Evolutionary conservation across 2,329 filamentous ascomycete genomes (phyloP).

Genomic region (Alternaria brassicicola): DNA sequence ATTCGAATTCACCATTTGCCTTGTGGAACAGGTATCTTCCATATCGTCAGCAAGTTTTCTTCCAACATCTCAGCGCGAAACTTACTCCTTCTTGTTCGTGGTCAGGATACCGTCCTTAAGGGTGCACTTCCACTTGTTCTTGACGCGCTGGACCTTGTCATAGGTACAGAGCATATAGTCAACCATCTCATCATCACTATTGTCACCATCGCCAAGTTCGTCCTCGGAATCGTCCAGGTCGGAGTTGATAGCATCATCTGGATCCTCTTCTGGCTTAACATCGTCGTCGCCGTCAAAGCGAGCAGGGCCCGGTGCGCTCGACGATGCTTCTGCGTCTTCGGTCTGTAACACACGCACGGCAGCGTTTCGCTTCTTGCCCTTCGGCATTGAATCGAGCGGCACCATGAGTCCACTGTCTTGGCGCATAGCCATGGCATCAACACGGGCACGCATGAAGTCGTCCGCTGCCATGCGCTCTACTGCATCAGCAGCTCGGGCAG

Average conservation of each 20-base stretch:
- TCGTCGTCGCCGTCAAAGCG: conserved; percentile 64
- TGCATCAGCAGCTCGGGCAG: conserved; percentile 63
- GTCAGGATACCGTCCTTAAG: conserved; percentile 96
- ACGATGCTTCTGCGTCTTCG: conserved; percentile 56
- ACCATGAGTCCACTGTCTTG: conserved; percentile 82
- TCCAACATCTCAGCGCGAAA: conserved; percentile 18
- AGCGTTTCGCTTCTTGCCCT: conserved; percentile 50
- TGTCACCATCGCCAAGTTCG: conserved; percentile 77
- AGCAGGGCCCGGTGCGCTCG: conserved; percentile 40
- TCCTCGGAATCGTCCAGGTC: conserved; percentile 96
- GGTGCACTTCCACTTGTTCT: conserved; percentile 97
- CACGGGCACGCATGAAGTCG: conserved; percentile 69
- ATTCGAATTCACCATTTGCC: conserved; percentile 95
- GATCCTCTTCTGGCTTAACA: conserved; percentile 61
- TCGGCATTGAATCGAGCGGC: conserved; percentile 65
- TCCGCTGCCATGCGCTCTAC: conserved; percentile 64
- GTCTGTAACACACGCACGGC: conserved; percentile 55
- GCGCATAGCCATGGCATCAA: conserved; percentile 67
- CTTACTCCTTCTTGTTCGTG: conserved; percentile 86
- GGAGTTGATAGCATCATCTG: conserved; percentile 98
- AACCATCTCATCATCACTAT: conserved; percentile 80
- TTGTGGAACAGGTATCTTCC: conserved; percentile 92
- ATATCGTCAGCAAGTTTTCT: conserved; percentile 11
- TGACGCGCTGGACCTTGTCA: conserved; percentile 97
- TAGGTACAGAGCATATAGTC: conserved; percentile 99